These are phyloP conservation scores for Pseudotsuga menziesii DNA, from an alignment of 75 land plant genomes.

Conservation along the genomic window DNA sequence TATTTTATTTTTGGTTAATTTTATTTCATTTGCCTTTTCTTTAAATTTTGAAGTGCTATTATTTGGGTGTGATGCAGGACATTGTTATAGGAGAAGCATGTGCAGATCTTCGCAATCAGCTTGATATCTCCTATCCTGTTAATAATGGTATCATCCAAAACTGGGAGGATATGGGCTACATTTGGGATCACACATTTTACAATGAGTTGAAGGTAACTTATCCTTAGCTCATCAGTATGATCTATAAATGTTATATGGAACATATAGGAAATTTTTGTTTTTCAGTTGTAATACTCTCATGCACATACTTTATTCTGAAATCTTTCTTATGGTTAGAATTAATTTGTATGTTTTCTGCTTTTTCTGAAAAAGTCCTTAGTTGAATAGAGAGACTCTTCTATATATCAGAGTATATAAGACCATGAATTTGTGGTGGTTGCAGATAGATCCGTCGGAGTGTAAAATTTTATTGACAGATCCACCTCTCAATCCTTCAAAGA, in stretches of 20 bases:
- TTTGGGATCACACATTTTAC: conserved; percentile 97
- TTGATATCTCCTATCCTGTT: conserved; percentile 94
- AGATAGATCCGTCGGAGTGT: conserved; percentile 93
- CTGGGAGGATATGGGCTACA: conserved; percentile 98
- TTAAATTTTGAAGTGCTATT: conserved; percentile 7
- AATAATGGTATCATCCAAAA: conserved; percentile 95
- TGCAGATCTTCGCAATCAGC: conserved; percentile 76
- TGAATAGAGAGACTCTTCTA: background rate
- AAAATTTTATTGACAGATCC: conserved; percentile 97
- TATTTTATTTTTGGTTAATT: no score
- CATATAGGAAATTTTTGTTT: background rate
- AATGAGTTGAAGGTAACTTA: conserved; percentile 68
- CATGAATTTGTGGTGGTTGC: conserved; percentile 6
- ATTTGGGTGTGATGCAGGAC: conserved; percentile 48
- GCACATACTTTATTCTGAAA: background rate
- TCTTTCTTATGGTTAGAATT: background rate
- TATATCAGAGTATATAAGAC: background rate
- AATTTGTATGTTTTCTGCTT: background rate
- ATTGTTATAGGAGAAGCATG: conserved; percentile 90
- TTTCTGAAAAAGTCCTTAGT: background rate
- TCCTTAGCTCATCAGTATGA: background rate
- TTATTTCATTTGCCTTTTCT: no score
- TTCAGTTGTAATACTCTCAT: background rate
- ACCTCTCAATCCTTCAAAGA: conserved; percentile 91
- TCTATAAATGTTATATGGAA: background rate